Evolutionary conservation across 1,139 yeast species (phyloP), one percentile per base, ranked within the genome.

Genomic region (Kurtzmaniella quercitrusa): DNA sequence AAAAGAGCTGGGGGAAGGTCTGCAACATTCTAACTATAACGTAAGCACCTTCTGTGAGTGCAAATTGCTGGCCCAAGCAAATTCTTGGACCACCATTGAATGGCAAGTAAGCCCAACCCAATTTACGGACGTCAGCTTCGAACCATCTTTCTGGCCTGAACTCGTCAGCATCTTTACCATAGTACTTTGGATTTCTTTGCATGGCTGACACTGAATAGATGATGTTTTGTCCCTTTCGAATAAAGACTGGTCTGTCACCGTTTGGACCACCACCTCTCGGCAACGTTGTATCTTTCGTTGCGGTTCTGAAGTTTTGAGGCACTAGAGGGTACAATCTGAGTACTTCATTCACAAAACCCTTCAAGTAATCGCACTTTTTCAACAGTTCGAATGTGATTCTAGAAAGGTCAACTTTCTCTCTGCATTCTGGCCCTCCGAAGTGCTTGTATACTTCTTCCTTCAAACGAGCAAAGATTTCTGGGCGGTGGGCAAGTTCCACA

Each of bases 11-110:
- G 11, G 56, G 53, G 46, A 61, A 62, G 41, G 52, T 49, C 55
- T 73, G 78, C 27, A 60, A 56, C 41, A 78, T 54, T 45, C 82
- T 60, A 14, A 65, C 66, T 34, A 72, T 51, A 9, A 72, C 68
- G 48, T 75, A 77, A 3, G 75, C 64, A 3, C 79, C 77, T 57
- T 79, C 84, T 15, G 81, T 76, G 46, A 78, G 66, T 1, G 82
- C 82, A 58, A 74, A 76, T 55, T 77, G 82, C 58, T 78, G 82
- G 15, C 83, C 84, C 41, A 78, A 62, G 52, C 84, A 79, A 45
- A 78, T 77, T 46, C 84, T 63, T 25, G 84, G 83, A 5, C 84
- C 84, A 41, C 82, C 83, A 51, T 78, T 78, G 62, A 77, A 77
- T 5, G 82, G 82, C 23, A 77, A 56, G 55, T 62, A 77, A 12